Conservation (phyloP, 176 grass and related monocot species). For the Oryza australiensis region DNA sequence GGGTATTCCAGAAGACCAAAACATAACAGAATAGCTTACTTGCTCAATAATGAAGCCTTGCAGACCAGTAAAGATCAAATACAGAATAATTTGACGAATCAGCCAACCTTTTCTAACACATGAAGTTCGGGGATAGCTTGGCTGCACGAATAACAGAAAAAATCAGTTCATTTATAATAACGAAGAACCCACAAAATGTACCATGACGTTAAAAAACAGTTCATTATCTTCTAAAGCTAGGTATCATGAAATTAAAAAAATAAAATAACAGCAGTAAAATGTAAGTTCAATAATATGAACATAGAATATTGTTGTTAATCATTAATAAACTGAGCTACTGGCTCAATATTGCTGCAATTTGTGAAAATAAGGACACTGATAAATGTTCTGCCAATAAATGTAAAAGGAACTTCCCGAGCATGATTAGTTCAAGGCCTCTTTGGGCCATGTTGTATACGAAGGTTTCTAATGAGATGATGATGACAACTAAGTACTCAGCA, state of each 20-base stretch:
- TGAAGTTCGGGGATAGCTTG: constrained; percentile 73
- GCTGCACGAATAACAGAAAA: constrained; percentile 46
- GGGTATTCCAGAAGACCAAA: constrained; percentile 2
- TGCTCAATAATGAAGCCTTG: constrained; percentile 98
- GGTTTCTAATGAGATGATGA: background rate
- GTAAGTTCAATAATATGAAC: background rate
- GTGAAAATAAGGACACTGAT: background rate
- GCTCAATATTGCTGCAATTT: background rate
- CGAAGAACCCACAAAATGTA: background rate
- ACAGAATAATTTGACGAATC: constrained; percentile 85
- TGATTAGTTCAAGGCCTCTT: background rate
- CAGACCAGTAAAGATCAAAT: constrained; percentile 84
- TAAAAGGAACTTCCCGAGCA: background rate
- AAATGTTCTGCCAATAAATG: background rate
- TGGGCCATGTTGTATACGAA: background rate
- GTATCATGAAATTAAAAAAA: background rate
- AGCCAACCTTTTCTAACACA: constrained; percentile 87
- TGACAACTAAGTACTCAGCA: background rate
- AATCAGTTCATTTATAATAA: constrained; percentile 16
- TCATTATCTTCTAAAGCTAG: background rate
- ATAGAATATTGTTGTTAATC: background rate
- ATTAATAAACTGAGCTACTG: background rate
- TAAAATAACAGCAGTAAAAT: background rate
- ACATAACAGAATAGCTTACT: constrained; percentile 47
- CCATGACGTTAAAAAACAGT: background rate